Evolutionary conservation across 108 stramenopile species (phyloP).

Genomic region (Discostella pseudostelligera): DNA sequence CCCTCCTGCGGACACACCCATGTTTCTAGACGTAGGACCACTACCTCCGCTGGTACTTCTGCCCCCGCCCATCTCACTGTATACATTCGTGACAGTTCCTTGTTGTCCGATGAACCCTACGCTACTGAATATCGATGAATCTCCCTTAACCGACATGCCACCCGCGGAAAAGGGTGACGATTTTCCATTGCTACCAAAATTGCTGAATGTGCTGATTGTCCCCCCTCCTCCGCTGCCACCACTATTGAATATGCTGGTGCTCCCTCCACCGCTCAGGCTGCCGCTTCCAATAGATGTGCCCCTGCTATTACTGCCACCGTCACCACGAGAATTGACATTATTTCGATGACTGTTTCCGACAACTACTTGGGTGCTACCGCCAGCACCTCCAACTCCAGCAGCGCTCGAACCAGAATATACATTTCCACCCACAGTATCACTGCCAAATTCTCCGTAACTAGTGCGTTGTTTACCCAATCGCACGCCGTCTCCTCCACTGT

Average conservation of each 20-base stretch:
- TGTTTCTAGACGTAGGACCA: not conserved
- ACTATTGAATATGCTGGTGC: conserved; percentile 4
- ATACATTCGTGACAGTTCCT: not conserved
- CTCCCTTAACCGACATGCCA: conserved; percentile 20
- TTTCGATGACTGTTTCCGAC: too few species aligned
- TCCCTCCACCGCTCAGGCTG: conserved; percentile 14
- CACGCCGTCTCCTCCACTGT: conserved; percentile 5
- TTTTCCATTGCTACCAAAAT: not conserved
- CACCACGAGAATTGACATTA: not conserved
- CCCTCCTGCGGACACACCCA: not conserved
- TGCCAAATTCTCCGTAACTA: conserved; percentile 6
- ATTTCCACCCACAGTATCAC: not conserved
- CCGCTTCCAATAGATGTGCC: not conserved
- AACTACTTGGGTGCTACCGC: not conserved
- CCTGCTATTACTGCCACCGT: not conserved
- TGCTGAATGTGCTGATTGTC: not conserved
- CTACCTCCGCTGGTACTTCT: not conserved
- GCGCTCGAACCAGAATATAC: too few species aligned
- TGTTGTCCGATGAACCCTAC: conserved; percentile 13
- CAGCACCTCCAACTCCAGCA: not conserved
- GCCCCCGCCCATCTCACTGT: not conserved
- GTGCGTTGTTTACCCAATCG: conserved; percentile 1
- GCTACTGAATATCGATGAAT: conserved; percentile 26
- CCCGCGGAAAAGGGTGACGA: not conserved
- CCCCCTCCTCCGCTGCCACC: not conserved